phyloP scores from a whole-genome alignment of 106 monocot genomes.

The Alisma plantagoaquatica region DNA sequence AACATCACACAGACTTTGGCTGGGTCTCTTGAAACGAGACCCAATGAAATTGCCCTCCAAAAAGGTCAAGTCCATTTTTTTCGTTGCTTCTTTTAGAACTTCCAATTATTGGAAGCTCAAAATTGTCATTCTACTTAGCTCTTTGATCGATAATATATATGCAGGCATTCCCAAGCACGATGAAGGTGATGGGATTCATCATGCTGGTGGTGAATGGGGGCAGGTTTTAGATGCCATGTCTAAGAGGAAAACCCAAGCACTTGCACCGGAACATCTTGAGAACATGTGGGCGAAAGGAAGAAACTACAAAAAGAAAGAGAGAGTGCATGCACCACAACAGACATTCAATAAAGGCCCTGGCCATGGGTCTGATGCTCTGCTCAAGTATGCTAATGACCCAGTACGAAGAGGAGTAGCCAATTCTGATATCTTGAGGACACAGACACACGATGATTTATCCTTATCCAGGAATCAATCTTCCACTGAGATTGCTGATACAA shows the following conservation, averaged over 20 bases:
- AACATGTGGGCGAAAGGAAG: constrained; percentile 91
- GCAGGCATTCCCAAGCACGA: not conserved
- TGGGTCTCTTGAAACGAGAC: constrained; percentile 7
- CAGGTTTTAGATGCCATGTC: constrained; percentile 50
- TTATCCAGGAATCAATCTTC: no score
- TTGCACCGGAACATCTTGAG: constrained; percentile 89
- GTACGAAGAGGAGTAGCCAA: no score
- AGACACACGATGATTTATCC: not conserved
- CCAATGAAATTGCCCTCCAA: constrained; percentile 7
- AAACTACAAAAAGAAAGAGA: constrained; percentile 66
- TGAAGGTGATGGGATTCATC: no score
- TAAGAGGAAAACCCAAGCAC: constrained; percentile 55
- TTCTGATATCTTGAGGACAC: no score
- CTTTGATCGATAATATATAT: not conserved
- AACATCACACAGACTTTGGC: constrained; percentile 13
- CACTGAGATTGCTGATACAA: not conserved
- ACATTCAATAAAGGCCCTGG: no score
- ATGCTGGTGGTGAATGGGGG: constrained; percentile 47
- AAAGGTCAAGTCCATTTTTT: constrained; percentile 10
- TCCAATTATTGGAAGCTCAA: not conserved
- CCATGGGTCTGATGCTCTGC: no score
- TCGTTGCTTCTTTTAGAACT: not conserved
- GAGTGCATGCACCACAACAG: no score
- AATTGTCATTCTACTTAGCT: not conserved
- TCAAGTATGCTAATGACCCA: no score